Base-by-base conservation (phyloP, 2,329 filamentous ascomycete genomes). In the Cladosporium velox region DNA sequence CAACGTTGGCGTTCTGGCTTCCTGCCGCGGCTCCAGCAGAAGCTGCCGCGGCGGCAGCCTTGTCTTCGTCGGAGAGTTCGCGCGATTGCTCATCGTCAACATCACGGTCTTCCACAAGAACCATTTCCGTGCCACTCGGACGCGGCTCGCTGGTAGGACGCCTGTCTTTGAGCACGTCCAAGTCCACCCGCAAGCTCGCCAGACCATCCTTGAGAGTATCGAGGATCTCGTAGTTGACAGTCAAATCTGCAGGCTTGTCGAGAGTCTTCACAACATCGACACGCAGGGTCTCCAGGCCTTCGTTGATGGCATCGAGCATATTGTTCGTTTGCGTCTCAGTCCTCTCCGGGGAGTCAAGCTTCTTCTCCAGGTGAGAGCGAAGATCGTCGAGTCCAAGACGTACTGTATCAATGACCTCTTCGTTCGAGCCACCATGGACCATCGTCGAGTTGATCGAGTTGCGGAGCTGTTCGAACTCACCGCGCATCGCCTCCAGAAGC, bases 131-230 rank as follows among this genome's bases (percentile, higher is more conserved):
- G 5, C 60, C 60, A 38, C 60, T 63, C 10, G 60, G 49, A 26
- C 60, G 60, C 30, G 60, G 60, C 34, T 54, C 60, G 5, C 85
- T 85, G 10, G 68, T 65, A 24, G 47, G 77, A 79, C 11, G 72
- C 75, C 78, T 79, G 28, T 90, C 87, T n/a, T 91, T 90, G 47
- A 97, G 83, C 24, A 85, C 84, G 65, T 93, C 90, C 69, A 97
- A 91, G 59, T 97, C 93, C 1, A 86, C 84, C 63, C 89, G 88
- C 18, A 98, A 84, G 47, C 85, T 86, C 52, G 90, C 88, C 10
- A 98, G 82, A 0, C 93, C 93, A n/a, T 88, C 85, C 76, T 91
- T 96, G 65, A 98, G 84, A 0, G 91, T 92, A 67, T 97, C 91
- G 0, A 97, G 83, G 62, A 97, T 93, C 78, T 97, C 93, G 70